phyloP scores from a whole-genome alignment of 768 basidiomycete species.

The Dioszegia hungarica region DNA sequence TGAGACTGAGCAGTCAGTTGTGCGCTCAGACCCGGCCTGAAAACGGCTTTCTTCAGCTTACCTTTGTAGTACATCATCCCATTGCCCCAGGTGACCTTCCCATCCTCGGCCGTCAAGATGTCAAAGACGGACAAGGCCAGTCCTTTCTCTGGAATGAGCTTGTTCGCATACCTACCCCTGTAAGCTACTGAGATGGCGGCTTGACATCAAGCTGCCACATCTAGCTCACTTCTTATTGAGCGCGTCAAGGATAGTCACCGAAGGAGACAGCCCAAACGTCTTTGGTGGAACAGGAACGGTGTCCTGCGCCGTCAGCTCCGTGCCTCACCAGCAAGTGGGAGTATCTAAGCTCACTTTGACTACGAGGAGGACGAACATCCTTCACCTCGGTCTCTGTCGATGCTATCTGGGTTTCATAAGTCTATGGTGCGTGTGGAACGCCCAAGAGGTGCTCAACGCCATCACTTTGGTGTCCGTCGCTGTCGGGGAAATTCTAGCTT shows the following conservation, averaged over 20 bases:
- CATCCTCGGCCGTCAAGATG: constrained; percentile 76
- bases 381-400: background rate
- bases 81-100: constrained; percentile 89
- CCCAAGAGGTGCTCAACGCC: background rate
- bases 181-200: too few species aligned
- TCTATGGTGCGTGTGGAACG: background rate
- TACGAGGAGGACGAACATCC: constrained; percentile 46
- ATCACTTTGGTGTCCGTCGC: background rate
- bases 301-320: constrained; percentile 58
- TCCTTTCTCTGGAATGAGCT: constrained; percentile 74
- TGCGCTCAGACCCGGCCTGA: too few species aligned
- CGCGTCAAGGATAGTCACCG: constrained; percentile 74
- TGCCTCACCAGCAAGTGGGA: background rate
- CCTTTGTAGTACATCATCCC: constrained; percentile 93
- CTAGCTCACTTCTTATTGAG: constrained; percentile 74
- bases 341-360: constrained; percentile 32
- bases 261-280: constrained; percentile 72
- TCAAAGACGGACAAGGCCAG: constrained; percentile 89
- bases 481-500: background rate
- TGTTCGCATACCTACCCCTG: constrained; percentile 65
- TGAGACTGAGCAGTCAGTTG: constrained; percentile 56
- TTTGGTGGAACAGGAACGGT: constrained; percentile 81
- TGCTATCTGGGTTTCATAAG: constrained; percentile 4
- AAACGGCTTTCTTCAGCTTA: constrained; percentile 46
- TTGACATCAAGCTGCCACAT: too few species aligned